Evolutionary conservation across 2,329 filamentous ascomycete genomes (phyloP), one percentile per base, ranked within the genome.

Genomic region (Colletotrichum tropicicola): DNA sequence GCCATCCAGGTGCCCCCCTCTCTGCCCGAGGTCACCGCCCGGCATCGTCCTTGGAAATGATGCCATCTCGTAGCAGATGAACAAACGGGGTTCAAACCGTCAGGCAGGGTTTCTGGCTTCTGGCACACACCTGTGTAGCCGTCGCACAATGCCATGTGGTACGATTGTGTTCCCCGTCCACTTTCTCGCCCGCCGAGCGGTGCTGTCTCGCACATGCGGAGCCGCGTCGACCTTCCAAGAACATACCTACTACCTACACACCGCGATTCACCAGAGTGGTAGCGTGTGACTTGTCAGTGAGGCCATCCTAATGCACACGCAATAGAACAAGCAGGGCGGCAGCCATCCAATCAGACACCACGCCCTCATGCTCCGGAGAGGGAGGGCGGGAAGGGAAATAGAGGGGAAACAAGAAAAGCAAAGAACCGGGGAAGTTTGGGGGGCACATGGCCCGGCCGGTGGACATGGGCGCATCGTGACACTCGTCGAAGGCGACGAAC

Each of bases 81-180:
- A n/a, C n/a, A n/a, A n/a, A n/a, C n/a, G n/a, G n/a, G n/a, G n/a
- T n/a, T n/a, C n/a, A n/a, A n/a, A n/a, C n/a, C n/a, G 10, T 39
- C 35, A 13, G 10, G 9, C 6, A 7, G 10, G 9, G 2, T n/a
- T 13, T 15, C 15, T 7, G 35, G 12, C 15, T 39, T 12, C 37
- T 41, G 37, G 6, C 37, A 41, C 13, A 43, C 23, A 23, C 37
- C 13, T 23, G 6, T 7, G 35, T 17, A 27, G 32, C 59, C 17
- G 52, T 57, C 41, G 55, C 53, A 30, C 53, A 51, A 39, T 51
- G 59, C 54, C 54, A 41, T 59, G 47, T 59, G 59, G 59, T 63
- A 63, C 54, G 54, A 63, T 59, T 7, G 4, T 35, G 9, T 43
- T 21, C 25, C 21, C n/a, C 28, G 39, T 30, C 17, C 32, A 41